phyloP scores from a whole-genome alignment of 768 basidiomycete genomes.

The Suillus decipiens region DNA sequence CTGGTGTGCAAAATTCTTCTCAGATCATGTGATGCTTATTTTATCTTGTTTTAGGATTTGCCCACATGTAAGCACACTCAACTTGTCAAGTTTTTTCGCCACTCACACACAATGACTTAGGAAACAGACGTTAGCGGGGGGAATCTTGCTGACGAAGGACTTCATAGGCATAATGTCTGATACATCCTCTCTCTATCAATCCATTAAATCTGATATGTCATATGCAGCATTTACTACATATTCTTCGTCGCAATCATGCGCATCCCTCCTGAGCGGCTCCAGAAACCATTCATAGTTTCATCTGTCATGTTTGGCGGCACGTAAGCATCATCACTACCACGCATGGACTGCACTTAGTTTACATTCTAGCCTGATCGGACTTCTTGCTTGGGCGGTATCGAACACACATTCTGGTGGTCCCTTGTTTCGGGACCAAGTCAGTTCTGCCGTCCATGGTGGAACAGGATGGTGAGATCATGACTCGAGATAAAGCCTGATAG shows the following conservation, averaged over 20 bases:
- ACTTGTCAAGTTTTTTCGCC: background rate
- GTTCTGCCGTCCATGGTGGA: conserved; percentile 12
- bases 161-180: conserved; percentile 3
- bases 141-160: background rate
- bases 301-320: background rate
- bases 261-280: background rate
- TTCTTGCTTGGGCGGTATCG: conserved; percentile 19
- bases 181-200: background rate
- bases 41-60: background rate
- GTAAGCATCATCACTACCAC: background rate
- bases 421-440: conserved; percentile 15
- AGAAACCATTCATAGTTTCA: background rate
- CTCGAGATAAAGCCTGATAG: background rate
- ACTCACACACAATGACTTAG: background rate
- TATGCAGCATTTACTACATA: background rate
- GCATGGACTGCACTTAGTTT: background rate
- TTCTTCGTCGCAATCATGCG: background rate
- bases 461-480: conserved; percentile 2
- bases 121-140: conserved; percentile 4
- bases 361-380: conserved; percentile 18
- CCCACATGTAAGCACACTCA: background rate
- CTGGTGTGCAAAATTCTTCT: background rate
- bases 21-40: background rate
- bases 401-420: conserved; percentile 18
- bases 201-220: background rate